Evolutionary conservation across 192 early-diverging fungal genomes (phyloP).

Genomic region (Backusella tarrabulga): DNA sequence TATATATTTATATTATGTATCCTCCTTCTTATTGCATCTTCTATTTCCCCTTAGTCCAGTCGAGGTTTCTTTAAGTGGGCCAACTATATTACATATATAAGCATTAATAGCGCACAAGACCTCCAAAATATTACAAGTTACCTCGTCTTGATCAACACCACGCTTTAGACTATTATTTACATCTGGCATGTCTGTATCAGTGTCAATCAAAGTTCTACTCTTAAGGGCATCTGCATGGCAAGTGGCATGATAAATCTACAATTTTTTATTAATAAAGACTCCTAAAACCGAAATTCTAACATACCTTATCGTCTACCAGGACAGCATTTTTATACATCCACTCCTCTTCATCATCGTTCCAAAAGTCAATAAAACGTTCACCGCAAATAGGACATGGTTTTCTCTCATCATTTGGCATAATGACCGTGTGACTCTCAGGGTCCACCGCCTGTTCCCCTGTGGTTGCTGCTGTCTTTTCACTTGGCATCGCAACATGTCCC

Average conservation of each 20-base stretch:
- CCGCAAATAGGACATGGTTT: slow-evolving; percentile 74
- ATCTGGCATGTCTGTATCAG: slow-evolving; percentile 9
- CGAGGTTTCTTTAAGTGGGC: not conserved
- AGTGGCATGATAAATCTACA: slow-evolving; percentile 59
- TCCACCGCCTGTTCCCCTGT: slow-evolving; percentile 23
- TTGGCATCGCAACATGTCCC: slow-evolving; percentile 2
- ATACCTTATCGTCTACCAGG: slow-evolving; percentile 53
- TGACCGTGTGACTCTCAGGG: slow-evolving; percentile 40
- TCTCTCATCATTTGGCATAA: slow-evolving; percentile 41
- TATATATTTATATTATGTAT: not conserved
- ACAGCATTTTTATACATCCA: slow-evolving; percentile 76
- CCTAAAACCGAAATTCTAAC: not conserved
- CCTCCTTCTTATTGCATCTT: not conserved
- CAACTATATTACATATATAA: not conserved
- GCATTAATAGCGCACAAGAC: not conserved
- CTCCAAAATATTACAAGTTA: not conserved
- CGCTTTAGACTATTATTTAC: slow-evolving; percentile 19
- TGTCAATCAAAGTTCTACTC: slow-evolving; percentile 7
- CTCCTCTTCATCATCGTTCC: slow-evolving; percentile 74
- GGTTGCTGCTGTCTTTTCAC: slow-evolving; percentile 3
- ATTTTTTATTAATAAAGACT: too few species aligned
- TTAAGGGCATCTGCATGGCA: slow-evolving; percentile 51
- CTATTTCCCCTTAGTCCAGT: not conserved
- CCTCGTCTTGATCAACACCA: slow-evolving; percentile 9
- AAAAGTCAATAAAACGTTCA: slow-evolving; percentile 71